phyloP scores from a whole-genome alignment of 2,329 filamentous ascomycete genomes.

The Penicillium sumatraense region DNA sequence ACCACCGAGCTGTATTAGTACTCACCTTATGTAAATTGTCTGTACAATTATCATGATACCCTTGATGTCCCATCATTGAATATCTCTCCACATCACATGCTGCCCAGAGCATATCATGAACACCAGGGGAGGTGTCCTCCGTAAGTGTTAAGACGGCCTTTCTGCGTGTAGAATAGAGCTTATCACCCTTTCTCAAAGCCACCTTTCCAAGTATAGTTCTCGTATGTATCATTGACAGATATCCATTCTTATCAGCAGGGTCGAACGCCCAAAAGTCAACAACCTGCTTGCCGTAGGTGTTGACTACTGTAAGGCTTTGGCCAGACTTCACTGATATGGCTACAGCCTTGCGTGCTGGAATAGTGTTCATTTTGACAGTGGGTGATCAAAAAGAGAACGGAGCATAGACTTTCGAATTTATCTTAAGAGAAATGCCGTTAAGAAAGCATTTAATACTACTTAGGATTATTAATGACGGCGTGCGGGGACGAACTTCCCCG shows the following conservation, averaged over 20 bases:
- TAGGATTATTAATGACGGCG: not conserved
- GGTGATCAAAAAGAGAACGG: not conserved
- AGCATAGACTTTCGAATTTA: no score
- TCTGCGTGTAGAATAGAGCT: conserved; percentile 42
- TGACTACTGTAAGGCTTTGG: conserved; percentile 52
- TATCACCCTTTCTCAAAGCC: conserved; percentile 35
- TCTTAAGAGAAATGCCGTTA: no score
- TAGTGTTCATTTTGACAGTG: conserved; percentile 25
- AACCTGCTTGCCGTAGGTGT: conserved; percentile 56
- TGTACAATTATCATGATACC: conserved; percentile 47
- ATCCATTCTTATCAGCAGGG: conserved; percentile 37
- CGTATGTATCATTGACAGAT: conserved; percentile 47
- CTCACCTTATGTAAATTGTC: conserved; percentile 42
- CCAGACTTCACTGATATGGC: conserved; percentile 42
- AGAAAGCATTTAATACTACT: no score
- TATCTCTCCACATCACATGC: conserved; percentile 48
- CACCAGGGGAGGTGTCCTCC: conserved; percentile 43
- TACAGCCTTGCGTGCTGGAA: conserved; percentile 51
- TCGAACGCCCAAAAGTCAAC: conserved; percentile 57
- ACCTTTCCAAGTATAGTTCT: conserved; percentile 39
- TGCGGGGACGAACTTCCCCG: not conserved
- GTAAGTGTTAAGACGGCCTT: conserved; percentile 42
- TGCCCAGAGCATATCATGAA: conserved; percentile 48
- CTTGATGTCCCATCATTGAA: conserved; percentile 40
- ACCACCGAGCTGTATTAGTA: not conserved